Percentiles rank a stretch among this genome's conserved stretches.
Evolutionary conservation across 208 protist genomes (phyloP).

Genomic region (Lotmaria passim): DNA sequence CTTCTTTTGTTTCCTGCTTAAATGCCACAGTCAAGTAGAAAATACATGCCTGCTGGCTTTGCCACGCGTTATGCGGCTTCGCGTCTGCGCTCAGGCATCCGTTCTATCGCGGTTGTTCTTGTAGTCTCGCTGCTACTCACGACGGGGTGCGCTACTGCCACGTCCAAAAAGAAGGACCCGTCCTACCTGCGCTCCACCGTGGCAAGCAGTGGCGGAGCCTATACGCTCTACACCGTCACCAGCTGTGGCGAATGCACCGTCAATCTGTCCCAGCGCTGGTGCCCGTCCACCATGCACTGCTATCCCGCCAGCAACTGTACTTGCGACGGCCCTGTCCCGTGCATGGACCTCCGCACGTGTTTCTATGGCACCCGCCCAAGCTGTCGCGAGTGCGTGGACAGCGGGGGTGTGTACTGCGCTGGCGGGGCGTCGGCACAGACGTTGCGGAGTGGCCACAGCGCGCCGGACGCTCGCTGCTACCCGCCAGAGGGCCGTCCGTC

Average conservation of each 20-base stretch:
- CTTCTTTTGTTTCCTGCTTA: too few species aligned
- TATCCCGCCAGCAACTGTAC: constrained; percentile 37
- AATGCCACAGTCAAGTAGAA: background rate
- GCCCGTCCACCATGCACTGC: constrained; percentile 60
- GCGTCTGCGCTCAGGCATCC: background rate
- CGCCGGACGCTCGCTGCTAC: constrained; percentile 33
- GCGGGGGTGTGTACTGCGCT: constrained; percentile 49
- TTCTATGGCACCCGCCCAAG: constrained; percentile 46
- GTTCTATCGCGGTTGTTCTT: background rate
- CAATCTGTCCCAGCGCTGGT: constrained; percentile 42
- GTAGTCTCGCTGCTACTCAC: background rate
- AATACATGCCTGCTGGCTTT: background rate
- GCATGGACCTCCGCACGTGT: constrained; percentile 44
- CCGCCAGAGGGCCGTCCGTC: constrained; percentile 14
- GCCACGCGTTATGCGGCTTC: background rate
- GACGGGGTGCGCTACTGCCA: background rate
- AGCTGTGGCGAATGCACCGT: constrained; percentile 58
- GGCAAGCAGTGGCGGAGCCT: background rate
- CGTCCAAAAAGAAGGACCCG: constrained; percentile 4
- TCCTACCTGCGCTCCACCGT: background rate
- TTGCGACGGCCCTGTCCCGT: constrained; percentile 32
- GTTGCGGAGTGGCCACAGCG: background rate
- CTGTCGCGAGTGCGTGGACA: constrained; percentile 46
- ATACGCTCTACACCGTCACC: constrained; percentile 27
- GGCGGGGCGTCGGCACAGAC: constrained; percentile 5